phyloP scores from a whole-genome alignment of 1,284 basidiomycete species.

The Austropuccinia psidii region DNA sequence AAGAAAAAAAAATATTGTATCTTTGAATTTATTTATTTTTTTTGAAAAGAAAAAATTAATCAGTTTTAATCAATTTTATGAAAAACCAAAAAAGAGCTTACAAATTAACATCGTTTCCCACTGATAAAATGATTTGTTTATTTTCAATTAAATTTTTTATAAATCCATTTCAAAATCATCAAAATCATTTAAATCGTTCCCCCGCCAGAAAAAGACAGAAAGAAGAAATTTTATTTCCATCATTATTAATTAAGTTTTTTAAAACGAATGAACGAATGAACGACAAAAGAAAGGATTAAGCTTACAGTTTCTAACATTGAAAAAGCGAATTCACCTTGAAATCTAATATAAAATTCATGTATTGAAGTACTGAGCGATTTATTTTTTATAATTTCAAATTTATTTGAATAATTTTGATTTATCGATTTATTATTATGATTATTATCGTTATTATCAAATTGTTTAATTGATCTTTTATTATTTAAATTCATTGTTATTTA shows the following conservation, averaged over 20 bases:
- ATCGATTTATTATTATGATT: no score
- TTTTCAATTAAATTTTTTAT: no score
- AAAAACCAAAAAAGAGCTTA: not conserved
- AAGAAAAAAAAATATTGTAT: conserved; percentile 14
- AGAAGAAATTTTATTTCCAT: not conserved
- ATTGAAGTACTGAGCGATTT: conserved; percentile 36
- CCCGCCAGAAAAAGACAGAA: not conserved
- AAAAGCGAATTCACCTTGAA: conserved; percentile 35
- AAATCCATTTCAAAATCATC: not conserved
- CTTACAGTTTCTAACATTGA: conserved; percentile 37
- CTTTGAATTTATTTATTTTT: not conserved
- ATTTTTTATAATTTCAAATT: conserved; percentile 28
- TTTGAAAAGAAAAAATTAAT: not conserved
- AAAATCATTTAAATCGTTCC: not conserved
- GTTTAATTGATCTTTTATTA: no score
- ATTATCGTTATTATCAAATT: no score
- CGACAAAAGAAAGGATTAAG: not conserved
- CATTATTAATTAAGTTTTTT: not conserved
- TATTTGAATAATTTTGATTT: no score
- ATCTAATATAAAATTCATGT: conserved; percentile 34
- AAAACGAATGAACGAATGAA: not conserved
- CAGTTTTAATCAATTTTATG: not conserved
- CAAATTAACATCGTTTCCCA: conserved; percentile 35
- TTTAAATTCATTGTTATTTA: no score
- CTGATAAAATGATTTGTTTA: no score